These are phyloP conservation scores for Trichothecium roseum DNA, from an alignment of 2,329 filamentous ascomycete genomes.

Conservation along the genomic window DNA sequence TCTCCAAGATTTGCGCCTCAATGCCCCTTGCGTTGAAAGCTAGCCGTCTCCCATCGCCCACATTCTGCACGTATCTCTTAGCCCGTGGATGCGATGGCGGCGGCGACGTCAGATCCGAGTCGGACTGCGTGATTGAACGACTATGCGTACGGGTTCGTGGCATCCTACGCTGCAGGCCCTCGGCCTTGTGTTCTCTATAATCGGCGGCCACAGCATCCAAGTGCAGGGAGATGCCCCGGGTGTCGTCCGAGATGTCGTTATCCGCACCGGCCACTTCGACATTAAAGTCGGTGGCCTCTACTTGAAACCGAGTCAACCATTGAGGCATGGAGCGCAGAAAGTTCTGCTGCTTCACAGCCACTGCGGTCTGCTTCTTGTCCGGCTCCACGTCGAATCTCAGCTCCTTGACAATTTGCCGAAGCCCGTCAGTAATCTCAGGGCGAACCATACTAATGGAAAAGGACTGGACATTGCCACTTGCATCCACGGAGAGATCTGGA, in stretches of 20 bases:
- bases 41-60: conserved; percentile 69
- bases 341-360: conserved; percentile 45
- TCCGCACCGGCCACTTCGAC: conserved; percentile 87
- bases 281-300: conserved; percentile 83
- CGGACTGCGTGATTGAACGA: conserved; percentile 55
- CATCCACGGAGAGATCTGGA: conserved; percentile 74
- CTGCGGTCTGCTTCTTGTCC: conserved; percentile 39
- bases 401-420: conserved; percentile 84
- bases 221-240: conserved; percentile 74
- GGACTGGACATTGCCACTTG: conserved; percentile 71
- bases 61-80: conserved; percentile 42
- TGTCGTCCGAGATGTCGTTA: conserved; percentile 68
- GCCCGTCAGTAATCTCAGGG: conserved; percentile 82
- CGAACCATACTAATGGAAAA: conserved; percentile 84
- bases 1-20: conserved; percentile 86
- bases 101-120: conserved; percentile 45
- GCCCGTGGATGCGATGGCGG: conserved; percentile 24
- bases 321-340: conserved; percentile 68
- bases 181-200: conserved; percentile 73
- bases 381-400: conserved; percentile 61
- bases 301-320: conserved; percentile 75
- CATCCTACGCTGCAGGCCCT: conserved; percentile 47
- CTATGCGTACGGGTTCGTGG: conserved; percentile 65
- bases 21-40: conserved; percentile 73
- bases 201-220: conserved; percentile 81